Evolutionary conservation across 2,329 filamentous ascomycete genomes (phyloP).

Genomic region (Grosmannia huntii): DNA sequence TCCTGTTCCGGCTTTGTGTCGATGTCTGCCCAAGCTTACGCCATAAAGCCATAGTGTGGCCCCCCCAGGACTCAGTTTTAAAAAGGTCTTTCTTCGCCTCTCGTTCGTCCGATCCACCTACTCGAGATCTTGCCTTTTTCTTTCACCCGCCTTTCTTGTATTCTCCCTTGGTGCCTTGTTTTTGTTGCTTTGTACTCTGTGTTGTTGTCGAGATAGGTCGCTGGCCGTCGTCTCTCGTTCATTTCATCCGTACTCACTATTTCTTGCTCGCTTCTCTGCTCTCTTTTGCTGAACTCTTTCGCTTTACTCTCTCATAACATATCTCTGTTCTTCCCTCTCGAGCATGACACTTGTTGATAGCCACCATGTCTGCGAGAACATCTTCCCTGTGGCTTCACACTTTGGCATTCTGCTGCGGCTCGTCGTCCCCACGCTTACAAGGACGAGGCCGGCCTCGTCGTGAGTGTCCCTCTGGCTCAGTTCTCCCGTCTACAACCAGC

Average conservation of each 20-base stretch:
- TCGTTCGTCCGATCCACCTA: constrained; percentile 2
- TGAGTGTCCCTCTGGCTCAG: neutral
- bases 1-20: constrained; percentile 1
- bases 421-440: constrained; percentile 10
- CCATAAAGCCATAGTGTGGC: constrained; percentile 1
- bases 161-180: neutral
- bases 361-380: constrained; percentile 26
- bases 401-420: constrained; percentile 31
- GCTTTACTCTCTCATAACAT: neutral
- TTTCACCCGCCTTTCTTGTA: neutral
- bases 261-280: neutral
- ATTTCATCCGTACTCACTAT: neutral
- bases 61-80: neutral
- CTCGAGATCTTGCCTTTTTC: neutral
- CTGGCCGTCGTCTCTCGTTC: neutral
- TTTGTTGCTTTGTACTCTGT: neutral
- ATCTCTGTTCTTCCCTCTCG: neutral
- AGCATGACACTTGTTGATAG: neutral
- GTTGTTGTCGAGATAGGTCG: neutral
- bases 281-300: neutral
- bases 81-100: neutral
- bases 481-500: neutral
- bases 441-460: neutral
- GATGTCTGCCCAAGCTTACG: neutral
- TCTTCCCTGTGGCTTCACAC: constrained; percentile 34